phyloP scores from a whole-genome alignment of 73 alveolate species.

The Effrenium voratum region DNA sequence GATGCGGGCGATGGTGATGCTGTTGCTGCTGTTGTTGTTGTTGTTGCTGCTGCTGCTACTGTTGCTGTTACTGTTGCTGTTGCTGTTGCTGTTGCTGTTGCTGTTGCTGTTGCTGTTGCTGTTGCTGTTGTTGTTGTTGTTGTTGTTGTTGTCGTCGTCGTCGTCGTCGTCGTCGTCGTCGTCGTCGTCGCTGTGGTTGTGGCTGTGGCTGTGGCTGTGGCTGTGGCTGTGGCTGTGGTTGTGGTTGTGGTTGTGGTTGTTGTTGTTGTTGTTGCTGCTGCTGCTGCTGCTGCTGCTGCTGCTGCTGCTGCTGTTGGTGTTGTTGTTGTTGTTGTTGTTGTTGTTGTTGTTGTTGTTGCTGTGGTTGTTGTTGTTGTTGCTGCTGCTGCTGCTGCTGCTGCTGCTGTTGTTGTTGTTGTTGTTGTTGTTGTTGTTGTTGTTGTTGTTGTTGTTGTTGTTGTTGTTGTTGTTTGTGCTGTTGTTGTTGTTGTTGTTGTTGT shows the following conservation, averaged over 20 bases:
- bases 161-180: no score
- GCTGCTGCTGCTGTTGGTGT: neutral
- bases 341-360: neutral
- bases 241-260: neutral
- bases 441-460: no score
- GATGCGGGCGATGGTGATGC: no score
- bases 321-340: neutral
- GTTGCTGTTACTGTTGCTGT: neutral
- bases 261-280: neutral
- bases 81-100: neutral
- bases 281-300: neutral
- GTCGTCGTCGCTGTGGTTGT: neutral
- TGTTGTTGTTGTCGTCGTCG: no score
- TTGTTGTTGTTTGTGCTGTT: no score
- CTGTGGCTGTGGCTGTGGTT: neutral
- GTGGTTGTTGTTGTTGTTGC: neutral
- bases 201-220: neutral
- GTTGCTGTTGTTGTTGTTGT: no score
- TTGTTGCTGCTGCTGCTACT: no score
- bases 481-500: no score
- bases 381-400: neutral
- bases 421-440: no score
- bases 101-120: neutral
- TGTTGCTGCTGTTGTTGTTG: no score
- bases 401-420: neutral